These are phyloP conservation scores for Lactarius hatsudake DNA, from an alignment of 768 basidiomycete genomes.

Conservation along the genomic window DNA sequence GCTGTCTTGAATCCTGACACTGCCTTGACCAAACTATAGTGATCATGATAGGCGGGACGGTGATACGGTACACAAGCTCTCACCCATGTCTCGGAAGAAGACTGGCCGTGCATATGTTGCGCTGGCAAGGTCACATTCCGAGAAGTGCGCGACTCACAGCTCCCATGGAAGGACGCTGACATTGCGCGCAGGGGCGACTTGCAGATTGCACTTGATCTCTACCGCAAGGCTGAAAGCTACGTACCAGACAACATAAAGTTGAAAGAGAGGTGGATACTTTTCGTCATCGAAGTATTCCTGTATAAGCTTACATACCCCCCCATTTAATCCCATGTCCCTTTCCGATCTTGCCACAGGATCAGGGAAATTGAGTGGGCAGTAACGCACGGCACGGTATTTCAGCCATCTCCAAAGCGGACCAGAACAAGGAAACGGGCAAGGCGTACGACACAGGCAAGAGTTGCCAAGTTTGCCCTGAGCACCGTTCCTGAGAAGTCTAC, in stretches of 20 bases:
- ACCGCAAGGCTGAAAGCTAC: constrained; percentile 76
- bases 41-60: constrained; percentile 61
- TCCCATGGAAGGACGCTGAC: constrained; percentile 6
- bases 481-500: constrained; percentile 14
- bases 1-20: background rate
- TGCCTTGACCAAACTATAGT: constrained; percentile 35
- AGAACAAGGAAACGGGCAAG: constrained; percentile 36
- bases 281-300: constrained; percentile 62
- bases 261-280: constrained; percentile 83
- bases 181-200: constrained; percentile 60
- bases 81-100: constrained; percentile 75
- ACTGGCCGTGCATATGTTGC: constrained; percentile 82
- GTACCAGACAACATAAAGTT: constrained; percentile 86
- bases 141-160: constrained; percentile 53
- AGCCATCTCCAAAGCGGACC: constrained; percentile 55
- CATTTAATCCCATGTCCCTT: constrained; percentile 33
- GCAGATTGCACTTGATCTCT: constrained; percentile 75
- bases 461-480: constrained; percentile 23
- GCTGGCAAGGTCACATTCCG: constrained; percentile 74
- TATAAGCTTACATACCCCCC: constrained; percentile 31
- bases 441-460: constrained; percentile 13
- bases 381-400: constrained; percentile 56
- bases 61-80: constrained; percentile 59
- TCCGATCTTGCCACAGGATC: constrained; percentile 47
- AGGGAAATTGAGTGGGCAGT: constrained; percentile 81